phyloP scores from a whole-genome alignment of 108 stramenopile species.

The Discostella stelligeroides region DNA sequence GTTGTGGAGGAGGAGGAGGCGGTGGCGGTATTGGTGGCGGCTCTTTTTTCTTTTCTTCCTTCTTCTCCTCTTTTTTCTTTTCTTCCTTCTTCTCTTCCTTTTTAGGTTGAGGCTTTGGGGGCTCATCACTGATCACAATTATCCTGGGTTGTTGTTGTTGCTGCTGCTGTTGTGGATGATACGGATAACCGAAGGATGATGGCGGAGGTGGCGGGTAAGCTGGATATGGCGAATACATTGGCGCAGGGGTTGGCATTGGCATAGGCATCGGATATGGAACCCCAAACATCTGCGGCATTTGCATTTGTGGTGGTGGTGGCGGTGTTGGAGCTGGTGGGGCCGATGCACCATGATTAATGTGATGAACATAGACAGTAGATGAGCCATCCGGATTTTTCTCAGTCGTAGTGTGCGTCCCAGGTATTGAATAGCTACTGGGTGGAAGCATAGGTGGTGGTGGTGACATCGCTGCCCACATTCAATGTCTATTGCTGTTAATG shows the following conservation, averaged over 20 bases:
- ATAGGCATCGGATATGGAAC: constrained; percentile 18
- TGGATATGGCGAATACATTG: constrained; percentile 11
- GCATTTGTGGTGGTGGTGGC: constrained; percentile 2
- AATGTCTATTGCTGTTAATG: no score
- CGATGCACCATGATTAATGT: constrained; percentile 9
- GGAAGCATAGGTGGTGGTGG: not conserved
- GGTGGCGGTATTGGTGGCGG: not conserved
- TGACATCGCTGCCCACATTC: constrained; percentile 17
- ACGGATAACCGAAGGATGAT: not conserved
- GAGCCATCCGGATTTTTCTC: constrained; percentile 6
- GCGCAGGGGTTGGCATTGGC: constrained; percentile 4
- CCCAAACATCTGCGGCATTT: constrained; percentile 18
- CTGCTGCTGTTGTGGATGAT: constrained; percentile 7
- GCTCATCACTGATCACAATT: not conserved
- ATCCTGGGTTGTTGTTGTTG: not conserved
- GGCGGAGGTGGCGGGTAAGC: constrained; percentile 7
- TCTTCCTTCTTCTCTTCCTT: not conserved
- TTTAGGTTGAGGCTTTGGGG: no score
- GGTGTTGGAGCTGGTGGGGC: constrained; percentile 4
- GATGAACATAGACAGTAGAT: constrained; percentile 10
- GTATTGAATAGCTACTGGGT: constrained; percentile 4
- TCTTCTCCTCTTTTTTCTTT: constrained; percentile 11
- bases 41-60: constrained; percentile 1
- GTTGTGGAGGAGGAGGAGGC: not conserved
- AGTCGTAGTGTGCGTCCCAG: constrained; percentile 8